phyloP scores from a whole-genome alignment of 257 asterid species.

The Coffea eugenioides region DNA sequence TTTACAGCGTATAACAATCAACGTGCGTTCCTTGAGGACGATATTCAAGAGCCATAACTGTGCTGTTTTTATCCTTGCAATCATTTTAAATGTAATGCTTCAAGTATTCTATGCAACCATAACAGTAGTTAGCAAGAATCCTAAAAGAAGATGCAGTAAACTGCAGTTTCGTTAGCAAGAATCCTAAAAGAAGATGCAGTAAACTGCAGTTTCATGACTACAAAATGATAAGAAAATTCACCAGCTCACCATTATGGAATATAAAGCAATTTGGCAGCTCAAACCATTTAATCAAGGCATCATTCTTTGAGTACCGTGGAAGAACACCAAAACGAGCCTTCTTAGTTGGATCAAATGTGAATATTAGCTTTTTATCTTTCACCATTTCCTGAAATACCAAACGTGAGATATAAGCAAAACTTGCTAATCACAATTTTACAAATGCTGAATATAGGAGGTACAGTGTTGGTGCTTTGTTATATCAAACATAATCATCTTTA shows the following conservation, averaged over 20 bases:
- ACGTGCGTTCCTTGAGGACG: background rate
- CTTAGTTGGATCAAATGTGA: constrained; percentile 71
- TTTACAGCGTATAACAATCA: background rate
- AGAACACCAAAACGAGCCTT: constrained; percentile 94
- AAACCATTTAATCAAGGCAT: constrained; percentile 81
- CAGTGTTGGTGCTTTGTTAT: background rate
- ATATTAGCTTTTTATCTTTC: constrained; percentile 64
- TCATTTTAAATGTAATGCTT: background rate
- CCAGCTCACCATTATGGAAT: constrained; percentile 85
- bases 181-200: background rate
- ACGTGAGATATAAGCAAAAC: constrained; percentile 10
- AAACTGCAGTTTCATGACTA: background rate
- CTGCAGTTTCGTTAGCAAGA: background rate
- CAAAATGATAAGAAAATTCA: background rate
- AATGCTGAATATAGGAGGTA: background rate
- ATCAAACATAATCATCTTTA: background rate
- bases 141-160: background rate
- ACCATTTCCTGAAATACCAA: constrained; percentile 81
- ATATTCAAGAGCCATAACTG: background rate
- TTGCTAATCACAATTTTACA: background rate
- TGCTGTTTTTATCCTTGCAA: background rate
- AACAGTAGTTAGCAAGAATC: background rate
- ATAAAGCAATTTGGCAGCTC: constrained; percentile 98
- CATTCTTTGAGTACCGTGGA: constrained; percentile 86
- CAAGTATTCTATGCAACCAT: background rate